These are phyloP conservation scores for Apiotrichum gracile DNA, from an alignment of 1,284 basidiomycete species.

Conservation along the genomic window DNA sequence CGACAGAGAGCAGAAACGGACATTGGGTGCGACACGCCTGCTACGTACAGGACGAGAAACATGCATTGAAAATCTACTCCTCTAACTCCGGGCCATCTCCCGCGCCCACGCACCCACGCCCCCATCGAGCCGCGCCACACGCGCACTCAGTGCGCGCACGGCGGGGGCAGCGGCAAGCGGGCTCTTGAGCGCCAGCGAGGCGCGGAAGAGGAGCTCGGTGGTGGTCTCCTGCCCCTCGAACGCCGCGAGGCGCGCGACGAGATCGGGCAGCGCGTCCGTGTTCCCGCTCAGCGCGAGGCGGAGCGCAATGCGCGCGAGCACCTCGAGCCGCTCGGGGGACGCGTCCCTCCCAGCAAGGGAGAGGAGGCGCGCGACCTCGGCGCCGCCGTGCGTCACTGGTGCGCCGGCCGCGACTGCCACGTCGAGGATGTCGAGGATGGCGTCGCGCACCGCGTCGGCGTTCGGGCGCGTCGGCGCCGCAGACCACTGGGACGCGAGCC, in stretches of 20 bases:
- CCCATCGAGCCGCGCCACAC: conserved; percentile 2
- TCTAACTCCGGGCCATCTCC: conserved; percentile 1
- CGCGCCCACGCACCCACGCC: conserved; percentile 6
- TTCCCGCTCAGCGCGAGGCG: background rate
- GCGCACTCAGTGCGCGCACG: background rate
- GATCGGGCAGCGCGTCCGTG: conserved; percentile 2
- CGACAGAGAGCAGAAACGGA: no score
- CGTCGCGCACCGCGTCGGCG: conserved; percentile 12
- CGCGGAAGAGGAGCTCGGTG: conserved; percentile 12
- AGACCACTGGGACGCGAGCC: conserved; percentile 68
- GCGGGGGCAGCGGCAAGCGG: background rate
- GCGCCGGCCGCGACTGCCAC: conserved; percentile 14
- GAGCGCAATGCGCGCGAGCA: conserved; percentile 2
- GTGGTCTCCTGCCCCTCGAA: background rate
- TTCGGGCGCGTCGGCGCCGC: conserved; percentile 7
- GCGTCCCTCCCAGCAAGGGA: background rate
- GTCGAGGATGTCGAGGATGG: conserved; percentile 9
- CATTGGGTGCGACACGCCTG: no score
- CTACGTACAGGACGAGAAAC: no score
- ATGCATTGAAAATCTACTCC: no score
- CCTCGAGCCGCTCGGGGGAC: background rate
- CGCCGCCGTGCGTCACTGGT: background rate
- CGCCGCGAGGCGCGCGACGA: background rate
- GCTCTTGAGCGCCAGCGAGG: conserved; percentile 2
- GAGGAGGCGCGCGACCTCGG: conserved; percentile 1